Base-by-base conservation (phyloP, 2,329 filamentous ascomycete species). In the Aaosphaeria arxii region DNA sequence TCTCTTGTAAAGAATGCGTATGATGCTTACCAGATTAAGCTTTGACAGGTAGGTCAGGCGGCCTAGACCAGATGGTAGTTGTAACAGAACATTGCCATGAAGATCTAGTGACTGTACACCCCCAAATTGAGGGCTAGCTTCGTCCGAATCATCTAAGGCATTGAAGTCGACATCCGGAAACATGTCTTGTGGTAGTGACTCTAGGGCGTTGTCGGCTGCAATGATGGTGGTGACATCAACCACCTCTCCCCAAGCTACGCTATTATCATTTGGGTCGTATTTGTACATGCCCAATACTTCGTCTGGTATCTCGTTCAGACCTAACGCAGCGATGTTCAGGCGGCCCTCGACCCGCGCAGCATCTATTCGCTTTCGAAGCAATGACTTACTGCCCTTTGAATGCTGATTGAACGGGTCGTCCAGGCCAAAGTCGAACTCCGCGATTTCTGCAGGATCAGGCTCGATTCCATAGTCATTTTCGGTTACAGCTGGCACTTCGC, bases 201-300 rank as follows among this genome's bases (percentile, higher is more conserved):
- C 84, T 42, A 99, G 71, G 61, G 96, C 89, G 62, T 99, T 97
- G 63, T 96, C 91, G 6, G 92, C 91, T 5, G 88, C 91, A 54
- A 94, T 83, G 43, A 97, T 84, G 51, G 87, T 84, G 1, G 86
- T 87, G 41, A 97, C 73, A 63, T 97, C 92, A 7, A 97, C 89
- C 50, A 88, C 87, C 69, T 97, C 92, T 2, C 91, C 91, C 94
- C 94, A 97, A 32, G 86, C 83, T 7, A 84, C 81, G 24, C 80
- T 74, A 9, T 76, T 77, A 35, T 86, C 82, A 47, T 84, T 78
- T 24, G 66, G 57, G 45, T 91, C 85, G 13, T 89, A 77, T 58
- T 91, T 88, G 66, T 96, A 97, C 91, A 97, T 97, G 46, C 85
- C 83, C 71, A 95, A 74, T 0, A 97, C 88, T 62, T 95, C 89